These are phyloP conservation scores for Yamadazyma nakazawae DNA, from an alignment of 805 yeast species.

Conservation along the genomic window DNA sequence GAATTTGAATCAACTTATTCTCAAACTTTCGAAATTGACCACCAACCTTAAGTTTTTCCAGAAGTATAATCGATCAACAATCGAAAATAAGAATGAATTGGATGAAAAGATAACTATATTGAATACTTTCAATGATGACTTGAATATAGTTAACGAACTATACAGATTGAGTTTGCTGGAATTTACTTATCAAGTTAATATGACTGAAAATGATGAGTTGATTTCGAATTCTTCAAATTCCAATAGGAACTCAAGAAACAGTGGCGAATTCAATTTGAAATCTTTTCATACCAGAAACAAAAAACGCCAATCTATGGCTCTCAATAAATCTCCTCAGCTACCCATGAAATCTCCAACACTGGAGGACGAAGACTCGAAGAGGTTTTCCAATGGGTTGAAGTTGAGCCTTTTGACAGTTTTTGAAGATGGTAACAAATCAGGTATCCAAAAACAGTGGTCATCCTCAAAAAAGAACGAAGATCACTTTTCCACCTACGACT, in stretches of 20 bases:
- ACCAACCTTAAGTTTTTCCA: constrained; percentile 36
- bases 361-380: constrained; percentile 23
- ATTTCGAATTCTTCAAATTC: constrained; percentile 18
- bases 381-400: constrained; percentile 37
- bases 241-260: constrained; percentile 18
- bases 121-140: constrained; percentile 32
- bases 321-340: background rate
- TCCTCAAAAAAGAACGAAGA: constrained; percentile 21
- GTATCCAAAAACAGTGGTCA: background rate
- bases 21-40: constrained; percentile 28
- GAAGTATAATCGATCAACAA: constrained; percentile 34
- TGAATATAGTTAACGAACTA: constrained; percentile 25
- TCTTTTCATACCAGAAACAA: constrained; percentile 33
- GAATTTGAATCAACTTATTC: constrained; percentile 25
- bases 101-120: constrained; percentile 37
- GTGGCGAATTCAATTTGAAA: constrained; percentile 26
- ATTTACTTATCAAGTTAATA: constrained; percentile 18
- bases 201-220: constrained; percentile 4
- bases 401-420: constrained; percentile 38
- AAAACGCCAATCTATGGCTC: constrained; percentile 23
- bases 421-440: constrained; percentile 23
- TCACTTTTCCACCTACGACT: constrained; percentile 21
- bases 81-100: constrained; percentile 25
- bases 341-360: background rate
- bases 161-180: constrained; percentile 29